phyloP scores from a whole-genome alignment of 2,329 filamentous ascomycete species.

The Colletotrichum cuscutae region DNA sequence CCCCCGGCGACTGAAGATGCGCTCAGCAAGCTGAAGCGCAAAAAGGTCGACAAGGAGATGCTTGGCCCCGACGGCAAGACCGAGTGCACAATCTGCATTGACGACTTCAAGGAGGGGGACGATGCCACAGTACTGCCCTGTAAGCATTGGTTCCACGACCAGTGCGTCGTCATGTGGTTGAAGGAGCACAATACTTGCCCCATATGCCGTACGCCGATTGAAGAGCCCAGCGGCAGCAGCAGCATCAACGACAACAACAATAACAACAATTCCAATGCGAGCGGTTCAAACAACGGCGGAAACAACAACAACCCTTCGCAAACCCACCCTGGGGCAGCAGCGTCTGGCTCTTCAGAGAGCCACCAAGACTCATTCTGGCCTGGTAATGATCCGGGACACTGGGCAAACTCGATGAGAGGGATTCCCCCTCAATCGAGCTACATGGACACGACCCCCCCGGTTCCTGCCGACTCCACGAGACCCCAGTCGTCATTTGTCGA shows the following conservation, averaged over 20 bases:
- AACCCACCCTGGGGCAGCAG: neutral
- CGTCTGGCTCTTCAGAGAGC: slow-evolving; percentile 12
- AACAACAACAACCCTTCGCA: slow-evolving; percentile 10
- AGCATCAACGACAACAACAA: slow-evolving; percentile 33
- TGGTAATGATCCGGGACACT: slow-evolving; percentile 18
- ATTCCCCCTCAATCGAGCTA: neutral
- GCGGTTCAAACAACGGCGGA: slow-evolving; percentile 6
- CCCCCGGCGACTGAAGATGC: slow-evolving; percentile 82
- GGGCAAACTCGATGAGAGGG: neutral
- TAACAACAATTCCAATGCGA: slow-evolving; percentile 26
- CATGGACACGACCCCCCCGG: neutral
- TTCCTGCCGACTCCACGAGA: slow-evolving; percentile 20
- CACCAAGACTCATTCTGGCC: slow-evolving; percentile 4
- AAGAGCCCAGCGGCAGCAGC: slow-evolving; percentile 45
- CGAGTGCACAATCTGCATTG: slow-evolving; percentile 97
- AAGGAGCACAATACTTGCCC: slow-evolving; percentile 94
- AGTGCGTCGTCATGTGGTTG: slow-evolving; percentile 86
- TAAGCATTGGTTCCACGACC: slow-evolving; percentile 91
- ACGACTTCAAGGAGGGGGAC: slow-evolving; percentile 78
- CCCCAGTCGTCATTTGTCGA: neutral
- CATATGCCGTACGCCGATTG: slow-evolving; percentile 74
- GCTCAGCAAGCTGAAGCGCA: slow-evolving; percentile 78
- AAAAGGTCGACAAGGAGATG: slow-evolving; percentile 76
- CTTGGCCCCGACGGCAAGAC: slow-evolving; percentile 73
- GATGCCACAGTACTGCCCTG: slow-evolving; percentile 85